A percentile compares a stretch with the other conserved stretches of the same genome.
Conservation (phyloP, 176 grass and related monocot species). For the Oryza glaberrima region DNA sequence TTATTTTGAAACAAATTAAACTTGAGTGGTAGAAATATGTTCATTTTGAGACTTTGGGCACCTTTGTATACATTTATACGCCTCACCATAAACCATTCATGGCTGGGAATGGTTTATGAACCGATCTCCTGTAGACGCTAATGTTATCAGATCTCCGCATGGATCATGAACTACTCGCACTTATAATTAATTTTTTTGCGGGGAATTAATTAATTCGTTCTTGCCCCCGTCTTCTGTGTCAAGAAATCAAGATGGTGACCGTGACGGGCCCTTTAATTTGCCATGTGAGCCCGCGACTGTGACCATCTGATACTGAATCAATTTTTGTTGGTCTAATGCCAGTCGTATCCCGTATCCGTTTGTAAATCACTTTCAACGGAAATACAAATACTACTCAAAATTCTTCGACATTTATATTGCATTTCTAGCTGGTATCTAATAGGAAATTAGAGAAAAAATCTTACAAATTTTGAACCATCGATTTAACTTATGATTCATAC, state of each 20-base stretch:
- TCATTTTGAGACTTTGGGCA: too few species aligned
- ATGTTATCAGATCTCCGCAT: not conserved
- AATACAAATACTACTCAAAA: not conserved
- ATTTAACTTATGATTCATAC: too few species aligned
- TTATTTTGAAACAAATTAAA: too few species aligned
- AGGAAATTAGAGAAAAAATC: too few species aligned
- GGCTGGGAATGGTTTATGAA: not conserved
- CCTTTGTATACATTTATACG: too few species aligned
- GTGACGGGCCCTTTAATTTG: not conserved
- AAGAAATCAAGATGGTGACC: not conserved
- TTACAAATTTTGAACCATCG: too few species aligned
- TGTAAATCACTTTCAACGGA: not conserved
- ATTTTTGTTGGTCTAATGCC: not conserved
- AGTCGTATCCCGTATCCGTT: not conserved
- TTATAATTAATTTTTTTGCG: not conserved
- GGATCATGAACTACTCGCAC: not conserved
- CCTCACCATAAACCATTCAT: not conserved
- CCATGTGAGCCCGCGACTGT: not conserved
- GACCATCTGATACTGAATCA: not conserved
- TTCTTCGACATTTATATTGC: not conserved
- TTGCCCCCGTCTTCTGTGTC: not conserved
- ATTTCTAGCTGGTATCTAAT: too few species aligned
- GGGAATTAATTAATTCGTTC: not conserved
- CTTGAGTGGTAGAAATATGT: too few species aligned
- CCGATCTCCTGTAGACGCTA: not conserved